Conservation (phyloP, 1,284 basidiomycete genomes). For the Rhodotorula sp. region DNA sequence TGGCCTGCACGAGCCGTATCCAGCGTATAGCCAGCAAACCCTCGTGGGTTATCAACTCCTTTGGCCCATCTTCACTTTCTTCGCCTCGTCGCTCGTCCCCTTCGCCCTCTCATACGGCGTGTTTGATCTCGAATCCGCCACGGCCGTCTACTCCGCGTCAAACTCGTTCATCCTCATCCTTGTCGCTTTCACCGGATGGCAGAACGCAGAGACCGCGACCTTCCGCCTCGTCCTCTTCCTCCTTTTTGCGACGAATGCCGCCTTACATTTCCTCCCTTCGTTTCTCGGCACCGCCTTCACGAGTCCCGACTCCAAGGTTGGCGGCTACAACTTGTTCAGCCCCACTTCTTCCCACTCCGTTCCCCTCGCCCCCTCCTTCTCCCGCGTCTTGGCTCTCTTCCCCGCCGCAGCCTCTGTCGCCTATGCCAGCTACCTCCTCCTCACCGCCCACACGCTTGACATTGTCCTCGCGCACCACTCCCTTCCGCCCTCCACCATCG, state of each 20-base stretch:
- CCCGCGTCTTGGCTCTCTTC: background rate
- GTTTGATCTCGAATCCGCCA: too few relatives aligned
- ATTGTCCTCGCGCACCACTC: slow-evolving; percentile 47
- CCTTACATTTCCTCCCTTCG: too few relatives aligned
- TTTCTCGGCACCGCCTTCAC: background rate
- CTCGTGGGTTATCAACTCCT: background rate
- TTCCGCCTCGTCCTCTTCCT: background rate
- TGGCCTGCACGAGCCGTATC: background rate
- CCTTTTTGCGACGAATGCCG: background rate
- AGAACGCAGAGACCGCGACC: background rate
- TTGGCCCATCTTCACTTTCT: background rate
- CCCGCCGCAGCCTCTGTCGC: background rate
- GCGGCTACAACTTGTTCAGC: background rate
- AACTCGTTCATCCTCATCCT: background rate
- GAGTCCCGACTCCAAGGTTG: background rate
- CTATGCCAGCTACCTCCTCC: background rate
- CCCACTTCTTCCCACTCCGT: background rate
- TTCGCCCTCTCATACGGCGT: background rate
- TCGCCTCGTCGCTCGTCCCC: background rate
- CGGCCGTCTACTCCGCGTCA: background rate
- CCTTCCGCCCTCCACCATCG: slow-evolving; percentile 41
- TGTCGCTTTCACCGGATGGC: background rate
- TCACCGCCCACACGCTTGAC: slow-evolving; percentile 2
- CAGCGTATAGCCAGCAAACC: background rate
- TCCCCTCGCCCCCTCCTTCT: background rate